These are phyloP conservation scores for Chlorella ohadii DNA, from an alignment of 139 green algal species.

Conservation along the genomic window DNA sequence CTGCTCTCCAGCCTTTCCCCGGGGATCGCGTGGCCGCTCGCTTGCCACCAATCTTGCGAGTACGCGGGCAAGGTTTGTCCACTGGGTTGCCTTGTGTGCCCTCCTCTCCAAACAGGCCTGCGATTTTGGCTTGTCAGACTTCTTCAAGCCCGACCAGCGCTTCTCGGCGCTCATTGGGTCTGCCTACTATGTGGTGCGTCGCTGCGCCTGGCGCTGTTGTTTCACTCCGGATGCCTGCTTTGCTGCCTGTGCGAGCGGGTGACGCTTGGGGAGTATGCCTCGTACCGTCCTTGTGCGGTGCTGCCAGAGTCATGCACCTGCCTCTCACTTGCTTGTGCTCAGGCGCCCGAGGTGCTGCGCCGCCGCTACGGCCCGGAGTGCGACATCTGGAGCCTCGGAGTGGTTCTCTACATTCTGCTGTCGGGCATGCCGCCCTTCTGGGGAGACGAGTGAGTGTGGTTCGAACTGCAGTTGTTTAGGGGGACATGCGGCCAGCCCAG, in stretches of 20 bases:
- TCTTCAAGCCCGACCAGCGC: conserved; percentile 57
- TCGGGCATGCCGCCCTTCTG: conserved; percentile 93
- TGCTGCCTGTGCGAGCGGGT: too few relatives aligned
- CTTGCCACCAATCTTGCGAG: too few relatives aligned
- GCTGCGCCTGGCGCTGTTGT: too few relatives aligned
- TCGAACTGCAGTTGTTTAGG: too few relatives aligned
- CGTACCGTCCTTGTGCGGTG: too few relatives aligned
- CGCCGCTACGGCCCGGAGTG: conserved; percentile 66
- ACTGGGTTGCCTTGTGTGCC: too few relatives aligned
- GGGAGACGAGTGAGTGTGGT: conserved; percentile 49
- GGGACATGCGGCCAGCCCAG: too few relatives aligned
- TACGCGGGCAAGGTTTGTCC: too few relatives aligned
- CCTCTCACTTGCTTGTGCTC: background rate
- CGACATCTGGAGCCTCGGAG: conserved; percentile 89
- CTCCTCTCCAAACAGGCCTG: conserved; percentile 27
- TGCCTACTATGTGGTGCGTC: conserved; percentile 80
- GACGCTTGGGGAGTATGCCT: too few relatives aligned
- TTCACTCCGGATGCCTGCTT: too few relatives aligned
- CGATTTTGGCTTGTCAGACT: conserved; percentile 83
- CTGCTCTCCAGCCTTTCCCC: too few relatives aligned
- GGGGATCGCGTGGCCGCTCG: too few relatives aligned
- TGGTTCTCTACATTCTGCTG: conserved; percentile 95
- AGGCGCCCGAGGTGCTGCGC: conserved; percentile 73
- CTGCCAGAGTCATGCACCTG: background rate
- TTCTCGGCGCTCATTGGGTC: conserved; percentile 31